Base-by-base conservation (phyloP, 192 early-diverging fungal genomes). In the Podila epigama region DNA sequence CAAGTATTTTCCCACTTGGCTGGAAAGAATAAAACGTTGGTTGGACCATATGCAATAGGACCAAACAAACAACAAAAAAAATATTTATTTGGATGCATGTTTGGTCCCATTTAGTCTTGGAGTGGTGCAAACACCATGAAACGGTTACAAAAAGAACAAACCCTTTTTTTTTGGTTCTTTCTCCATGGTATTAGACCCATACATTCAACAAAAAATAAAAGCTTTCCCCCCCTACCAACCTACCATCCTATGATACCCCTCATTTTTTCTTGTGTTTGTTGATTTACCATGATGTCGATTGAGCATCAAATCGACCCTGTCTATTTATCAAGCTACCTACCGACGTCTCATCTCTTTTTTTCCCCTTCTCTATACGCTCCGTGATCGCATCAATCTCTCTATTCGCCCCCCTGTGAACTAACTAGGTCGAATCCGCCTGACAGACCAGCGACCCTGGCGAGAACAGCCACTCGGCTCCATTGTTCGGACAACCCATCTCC, bases 391-490 rank as follows among this genome's bases (percentile, higher is more conserved):
- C 18, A 62, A 22, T 32, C 7, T 20, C 56, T 20, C 32, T 13
- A 37, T 16, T 58, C 8, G 18, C 52, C 36, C n/a, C 9, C 13
- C 28, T 34, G 1, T 59, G 20, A 6, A 7, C 12, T 10, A 32
- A 10, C 18, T 58, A 75, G 71, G 71, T 2, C 58, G 71, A 31
- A 75, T 75, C 29, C 71, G 41, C 12, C 48, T 75, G 33, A 31
- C 58, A 28, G 54, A 62, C 51, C 59, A 44, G 28, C 32, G 54
- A 28, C 60, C 59, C 33, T 67, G 71, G 71, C 51, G 51, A 22
- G 64, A 75, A 6, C 59, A 57, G 13, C 42, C 63, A 11, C 44
- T 57, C 18, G 44, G 51, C 37, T 28, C 63, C 7, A 66, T 66
- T 13, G 31, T 44, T 0, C 31, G 63, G 41, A 56, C 42, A 35